Conservation (phyloP, 805 yeast genomes). For the Vanderwaltozyma yarrowii region DNA sequence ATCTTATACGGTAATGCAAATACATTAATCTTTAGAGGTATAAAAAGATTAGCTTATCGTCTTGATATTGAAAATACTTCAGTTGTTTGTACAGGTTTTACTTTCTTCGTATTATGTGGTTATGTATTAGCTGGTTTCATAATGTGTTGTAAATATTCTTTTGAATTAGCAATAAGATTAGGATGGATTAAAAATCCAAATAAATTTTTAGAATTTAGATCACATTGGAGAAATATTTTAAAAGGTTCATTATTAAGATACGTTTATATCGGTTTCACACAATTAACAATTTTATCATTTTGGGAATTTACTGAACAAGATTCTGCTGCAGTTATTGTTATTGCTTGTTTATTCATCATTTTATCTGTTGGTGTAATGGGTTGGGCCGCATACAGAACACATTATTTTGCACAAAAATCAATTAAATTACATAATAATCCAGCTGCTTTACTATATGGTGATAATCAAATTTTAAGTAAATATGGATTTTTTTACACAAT, state of each 20-base stretch:
- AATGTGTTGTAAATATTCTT: conserved; percentile 40
- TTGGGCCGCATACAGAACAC: conserved; percentile 59
- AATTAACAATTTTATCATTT: conserved; percentile 63
- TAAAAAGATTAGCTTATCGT: conserved; percentile 68
- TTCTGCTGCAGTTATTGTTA: conserved; percentile 79
- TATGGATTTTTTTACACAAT: conserved; percentile 86
- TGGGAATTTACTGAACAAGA: conserved; percentile 82
- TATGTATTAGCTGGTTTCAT: conserved; percentile 57
- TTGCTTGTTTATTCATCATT: conserved; percentile 63
- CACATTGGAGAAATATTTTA: conserved; percentile 47
- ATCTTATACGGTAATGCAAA: conserved; percentile 42
- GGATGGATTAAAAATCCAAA: conserved; percentile 39
- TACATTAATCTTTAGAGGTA: conserved; percentile 73
- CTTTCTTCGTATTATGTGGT: conserved; percentile 72
- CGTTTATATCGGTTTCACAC: conserved; percentile 77
- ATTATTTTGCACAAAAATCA: conserved; percentile 53
- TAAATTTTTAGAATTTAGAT: conserved; percentile 40
- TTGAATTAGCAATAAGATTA: conserved; percentile 38
- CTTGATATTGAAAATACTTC: conserved; percentile 76
- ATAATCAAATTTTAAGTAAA: conserved; percentile 56
- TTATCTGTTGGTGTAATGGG: conserved; percentile 49
- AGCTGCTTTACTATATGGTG: conserved; percentile 80
- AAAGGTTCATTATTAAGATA: conserved; percentile 77
- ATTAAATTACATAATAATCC: conserved; percentile 58
- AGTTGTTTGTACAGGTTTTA: conserved; percentile 76